These are phyloP conservation scores for Rhodotorula toruloides DNA, from an alignment of 768 basidiomycete species.

Conservation along the genomic window DNA sequence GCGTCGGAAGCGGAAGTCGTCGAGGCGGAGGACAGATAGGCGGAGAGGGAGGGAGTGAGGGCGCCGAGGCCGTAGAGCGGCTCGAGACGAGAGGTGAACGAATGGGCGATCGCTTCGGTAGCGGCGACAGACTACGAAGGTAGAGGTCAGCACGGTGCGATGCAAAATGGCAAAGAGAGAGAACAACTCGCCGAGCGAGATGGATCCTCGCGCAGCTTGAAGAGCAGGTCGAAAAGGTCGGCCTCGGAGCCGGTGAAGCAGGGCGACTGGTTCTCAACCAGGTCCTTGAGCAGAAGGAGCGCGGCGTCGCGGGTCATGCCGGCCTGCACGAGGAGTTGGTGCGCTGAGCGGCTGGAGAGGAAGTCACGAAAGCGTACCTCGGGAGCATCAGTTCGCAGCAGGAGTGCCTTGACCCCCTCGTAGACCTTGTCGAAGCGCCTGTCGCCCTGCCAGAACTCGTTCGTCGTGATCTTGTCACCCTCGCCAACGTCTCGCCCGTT, in stretches of 20 bases:
- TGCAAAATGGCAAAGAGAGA: not conserved
- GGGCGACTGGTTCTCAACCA: constrained; percentile 37
- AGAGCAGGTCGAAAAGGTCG: constrained; percentile 31
- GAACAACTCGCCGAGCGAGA: constrained; percentile 12
- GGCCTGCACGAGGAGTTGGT: not conserved
- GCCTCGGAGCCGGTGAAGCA: constrained; percentile 37
- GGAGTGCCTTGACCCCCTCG: constrained; percentile 9
- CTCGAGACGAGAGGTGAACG: constrained; percentile 35
- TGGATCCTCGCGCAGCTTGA: constrained; percentile 31
- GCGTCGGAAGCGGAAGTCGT: not conserved
- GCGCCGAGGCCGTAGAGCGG: constrained; percentile 39
- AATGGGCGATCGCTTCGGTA: constrained; percentile 30
- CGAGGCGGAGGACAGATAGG: constrained; percentile 21
- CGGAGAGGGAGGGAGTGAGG: constrained; percentile 20
- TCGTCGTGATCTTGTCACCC: not conserved
- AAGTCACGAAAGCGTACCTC: constrained; percentile 2
- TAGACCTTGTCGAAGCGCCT: constrained; percentile 16
- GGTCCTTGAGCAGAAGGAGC: constrained; percentile 33
- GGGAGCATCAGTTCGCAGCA: not conserved
- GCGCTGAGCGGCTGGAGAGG: too few species aligned
- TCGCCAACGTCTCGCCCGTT: not conserved
- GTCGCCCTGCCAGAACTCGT: constrained; percentile 14
- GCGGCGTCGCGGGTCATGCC: constrained; percentile 13
- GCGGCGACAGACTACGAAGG: constrained; percentile 32
- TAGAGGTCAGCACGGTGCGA: too few species aligned